These are phyloP conservation scores for Rhytidiadelphus loreus DNA, from an alignment of 225 moss, liverwort and hornwort species.

Conservation along the genomic window DNA sequence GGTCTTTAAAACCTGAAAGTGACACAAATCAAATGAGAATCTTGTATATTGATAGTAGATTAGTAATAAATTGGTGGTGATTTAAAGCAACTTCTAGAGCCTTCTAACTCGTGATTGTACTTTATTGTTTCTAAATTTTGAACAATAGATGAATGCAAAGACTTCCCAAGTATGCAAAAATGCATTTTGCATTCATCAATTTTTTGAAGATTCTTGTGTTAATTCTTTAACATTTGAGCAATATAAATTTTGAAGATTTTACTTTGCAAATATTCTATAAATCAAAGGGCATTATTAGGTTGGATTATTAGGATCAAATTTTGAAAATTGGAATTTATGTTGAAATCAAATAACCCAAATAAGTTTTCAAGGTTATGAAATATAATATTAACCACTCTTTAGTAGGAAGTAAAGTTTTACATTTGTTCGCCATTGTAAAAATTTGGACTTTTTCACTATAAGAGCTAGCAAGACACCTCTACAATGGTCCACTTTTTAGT, in stretches of 20 bases:
- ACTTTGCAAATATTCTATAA: too few relatives aligned
- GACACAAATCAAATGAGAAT: accelerated
- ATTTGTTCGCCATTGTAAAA: not conserved
- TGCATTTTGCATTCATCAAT: too few relatives aligned
- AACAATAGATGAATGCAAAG: too few relatives aligned
- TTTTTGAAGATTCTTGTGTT: too few relatives aligned
- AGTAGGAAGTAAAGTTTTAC: not conserved
- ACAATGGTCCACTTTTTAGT: too few relatives aligned
- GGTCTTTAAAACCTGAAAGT: accelerated
- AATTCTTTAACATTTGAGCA: too few relatives aligned
- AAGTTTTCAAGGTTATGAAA: not conserved
- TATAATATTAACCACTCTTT: not conserved
- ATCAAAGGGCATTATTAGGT: too few relatives aligned
- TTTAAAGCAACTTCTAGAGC: not conserved
- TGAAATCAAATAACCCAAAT: not conserved
- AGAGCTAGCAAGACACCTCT: not conserved
- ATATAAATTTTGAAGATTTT: too few relatives aligned
- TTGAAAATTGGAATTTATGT: not conserved
- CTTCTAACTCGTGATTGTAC: not conserved
- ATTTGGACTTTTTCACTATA: not conserved
- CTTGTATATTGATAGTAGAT: not conserved
- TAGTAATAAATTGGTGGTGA: not conserved
- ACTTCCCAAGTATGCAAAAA: too few relatives aligned
- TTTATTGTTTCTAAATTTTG: not conserved
- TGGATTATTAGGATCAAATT: too few relatives aligned